These are phyloP conservation scores for Populus trichocarpa DNA, from an alignment of 441 rosid genomes.

Conservation along the genomic window DNA sequence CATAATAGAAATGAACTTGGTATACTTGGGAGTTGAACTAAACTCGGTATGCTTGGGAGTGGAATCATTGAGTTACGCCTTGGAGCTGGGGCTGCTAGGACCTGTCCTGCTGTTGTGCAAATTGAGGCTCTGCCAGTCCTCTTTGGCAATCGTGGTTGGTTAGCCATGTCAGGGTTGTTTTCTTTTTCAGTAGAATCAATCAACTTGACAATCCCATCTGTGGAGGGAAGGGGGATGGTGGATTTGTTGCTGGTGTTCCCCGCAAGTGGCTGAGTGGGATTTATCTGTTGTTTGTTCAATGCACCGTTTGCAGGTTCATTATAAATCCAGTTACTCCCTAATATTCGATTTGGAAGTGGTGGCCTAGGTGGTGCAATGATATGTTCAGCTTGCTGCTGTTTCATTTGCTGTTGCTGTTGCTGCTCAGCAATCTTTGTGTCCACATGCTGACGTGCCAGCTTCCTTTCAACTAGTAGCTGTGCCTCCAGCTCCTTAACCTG, in stretches of 20 bases:
- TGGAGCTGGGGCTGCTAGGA: slow-evolving; percentile 48
- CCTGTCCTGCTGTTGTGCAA: slow-evolving; percentile 39
- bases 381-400: slow-evolving; percentile 58
- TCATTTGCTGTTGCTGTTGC: slow-evolving; percentile 46
- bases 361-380: slow-evolving; percentile 40
- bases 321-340: slow-evolving; percentile 37
- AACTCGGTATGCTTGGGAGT: slow-evolving; percentile 32
- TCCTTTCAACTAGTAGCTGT: slow-evolving; percentile 86
- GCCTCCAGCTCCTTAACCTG: slow-evolving; percentile 90
- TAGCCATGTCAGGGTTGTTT: slow-evolving; percentile 72
- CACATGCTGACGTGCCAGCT: slow-evolving; percentile 91
- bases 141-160: slow-evolving; percentile 47
- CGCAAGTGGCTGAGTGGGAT: slow-evolving; percentile 28
- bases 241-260: slow-evolving; percentile 42
- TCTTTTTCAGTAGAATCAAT: slow-evolving; percentile 68
- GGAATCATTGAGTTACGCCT: slow-evolving; percentile 83
- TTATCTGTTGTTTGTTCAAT: slow-evolving; percentile 36
- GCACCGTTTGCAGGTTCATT: slow-evolving; percentile 29
- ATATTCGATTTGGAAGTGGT: slow-evolving; percentile 43
- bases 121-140: slow-evolving; percentile 78
- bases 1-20: slow-evolving; percentile 31
- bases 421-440: slow-evolving; percentile 84
- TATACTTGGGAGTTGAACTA: slow-evolving; percentile 11
- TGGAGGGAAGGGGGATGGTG: slow-evolving; percentile 31
- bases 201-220: slow-evolving; percentile 38